Percentiles rank a stretch among this genome's conserved stretches.
Conservation (phyloP, 352 stramenopile genomes). For the Plasmopara halstedii region DNA sequence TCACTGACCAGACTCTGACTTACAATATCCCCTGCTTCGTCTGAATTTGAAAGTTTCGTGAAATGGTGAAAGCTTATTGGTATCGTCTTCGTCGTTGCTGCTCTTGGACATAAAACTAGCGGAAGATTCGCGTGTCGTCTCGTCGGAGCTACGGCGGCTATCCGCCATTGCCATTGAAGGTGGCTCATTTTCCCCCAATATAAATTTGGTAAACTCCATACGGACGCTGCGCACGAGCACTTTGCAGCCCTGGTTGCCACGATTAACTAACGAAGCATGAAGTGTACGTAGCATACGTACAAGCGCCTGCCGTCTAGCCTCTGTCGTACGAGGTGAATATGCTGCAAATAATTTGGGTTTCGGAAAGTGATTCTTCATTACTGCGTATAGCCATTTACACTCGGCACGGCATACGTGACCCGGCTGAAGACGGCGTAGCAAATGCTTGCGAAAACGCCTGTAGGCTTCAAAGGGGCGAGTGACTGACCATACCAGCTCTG, state of each 20-base stretch:
- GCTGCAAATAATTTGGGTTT: slow-evolving; percentile 18
- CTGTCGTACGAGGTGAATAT: slow-evolving; percentile 19
- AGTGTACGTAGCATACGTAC: slow-evolving; percentile 20
- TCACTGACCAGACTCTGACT: slow-evolving; percentile 25
- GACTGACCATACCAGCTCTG: slow-evolving; percentile 22
- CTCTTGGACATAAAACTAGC: slow-evolving; percentile 15
- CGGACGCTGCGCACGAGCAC: slow-evolving; percentile 22
- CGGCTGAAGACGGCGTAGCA: slow-evolving; percentile 13
- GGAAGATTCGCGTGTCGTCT: slow-evolving; percentile 20
- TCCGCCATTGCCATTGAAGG: slow-evolving; percentile 11
- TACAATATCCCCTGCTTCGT: slow-evolving; percentile 19
- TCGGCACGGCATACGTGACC: slow-evolving; percentile 25
- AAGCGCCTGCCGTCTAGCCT: slow-evolving; percentile 21
- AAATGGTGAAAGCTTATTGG: slow-evolving; percentile 7
- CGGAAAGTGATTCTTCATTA: slow-evolving; percentile 33
- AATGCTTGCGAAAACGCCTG: slow-evolving; percentile 30
- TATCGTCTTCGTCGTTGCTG: slow-evolving; percentile 16
- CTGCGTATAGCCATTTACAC: slow-evolving; percentile 28
- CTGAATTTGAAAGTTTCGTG: slow-evolving; percentile 11
- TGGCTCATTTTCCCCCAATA: slow-evolving; percentile 21
- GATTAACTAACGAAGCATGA: slow-evolving; percentile 22
- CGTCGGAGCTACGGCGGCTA: slow-evolving; percentile 15
- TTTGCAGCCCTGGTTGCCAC: slow-evolving; percentile 23
- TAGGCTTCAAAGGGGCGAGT: slow-evolving; percentile 33
- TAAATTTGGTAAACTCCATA: slow-evolving; percentile 20